Conservation (phyloP, 495 filamentous ascomycete species). For the Halenospora varia region DNA sequence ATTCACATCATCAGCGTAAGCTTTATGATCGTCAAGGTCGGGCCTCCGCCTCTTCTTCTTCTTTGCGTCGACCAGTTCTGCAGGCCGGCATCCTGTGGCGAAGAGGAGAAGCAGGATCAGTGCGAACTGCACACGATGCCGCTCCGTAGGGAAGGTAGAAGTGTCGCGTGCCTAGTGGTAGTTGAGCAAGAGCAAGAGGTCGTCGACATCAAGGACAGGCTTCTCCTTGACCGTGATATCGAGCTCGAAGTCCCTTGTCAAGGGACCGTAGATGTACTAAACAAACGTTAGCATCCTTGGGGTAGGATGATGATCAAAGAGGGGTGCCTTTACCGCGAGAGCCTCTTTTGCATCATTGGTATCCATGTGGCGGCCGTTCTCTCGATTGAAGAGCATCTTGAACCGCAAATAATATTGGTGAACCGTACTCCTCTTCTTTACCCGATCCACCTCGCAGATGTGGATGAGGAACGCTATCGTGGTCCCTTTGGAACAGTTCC, state of each 20-base stretch:
- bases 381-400: constrained; percentile 23
- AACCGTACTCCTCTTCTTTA: constrained; percentile 17
- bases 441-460: constrained; percentile 22
- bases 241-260: constrained; percentile 23
- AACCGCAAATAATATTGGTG: constrained; percentile 26
- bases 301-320: constrained; percentile 6
- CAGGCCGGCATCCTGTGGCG: constrained; percentile 16
- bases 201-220: constrained; percentile 25
- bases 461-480: constrained; percentile 25
- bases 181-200: constrained; percentile 23
- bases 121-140: constrained; percentile 20
- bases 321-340: constrained; percentile 30
- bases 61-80: constrained; percentile 17
- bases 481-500: constrained; percentile 25
- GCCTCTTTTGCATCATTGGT: constrained; percentile 26
- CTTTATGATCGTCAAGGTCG: constrained; percentile 6
- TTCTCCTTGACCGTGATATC: constrained; percentile 26
- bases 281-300: constrained; percentile 6
- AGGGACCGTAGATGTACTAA: constrained; percentile 25
- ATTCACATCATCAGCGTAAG: constrained; percentile 1
- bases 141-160: constrained; percentile 22
- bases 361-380: constrained; percentile 24
- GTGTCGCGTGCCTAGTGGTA: constrained; percentile 29
- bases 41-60: constrained; percentile 9
- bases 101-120: constrained; percentile 17